Evolutionary conservation across 2,329 filamentous ascomycete genomes (phyloP).

Genomic region (Neofusicoccum umdonicola): DNA sequence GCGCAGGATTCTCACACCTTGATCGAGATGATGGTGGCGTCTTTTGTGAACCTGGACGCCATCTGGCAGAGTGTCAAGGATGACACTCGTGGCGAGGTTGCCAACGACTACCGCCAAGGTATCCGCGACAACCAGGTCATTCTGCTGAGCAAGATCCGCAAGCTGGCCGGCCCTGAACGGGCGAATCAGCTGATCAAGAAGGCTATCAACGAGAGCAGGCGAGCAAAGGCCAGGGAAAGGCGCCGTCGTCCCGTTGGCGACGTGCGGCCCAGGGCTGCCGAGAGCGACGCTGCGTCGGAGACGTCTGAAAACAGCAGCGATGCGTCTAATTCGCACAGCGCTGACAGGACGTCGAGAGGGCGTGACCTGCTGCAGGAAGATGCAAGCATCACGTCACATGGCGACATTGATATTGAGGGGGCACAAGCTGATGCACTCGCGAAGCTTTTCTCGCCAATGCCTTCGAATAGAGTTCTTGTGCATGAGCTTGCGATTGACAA

Average conservation of each 20-base stretch:
- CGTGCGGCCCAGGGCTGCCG: slow-evolving; percentile 66
- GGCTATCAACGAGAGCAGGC: slow-evolving; percentile 70
- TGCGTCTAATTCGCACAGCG: slow-evolving; percentile 26
- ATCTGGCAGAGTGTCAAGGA: slow-evolving; percentile 83
- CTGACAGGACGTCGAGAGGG: neutral
- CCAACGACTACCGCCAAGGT: slow-evolving; percentile 73
- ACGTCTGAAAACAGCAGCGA: slow-evolving; percentile 10
- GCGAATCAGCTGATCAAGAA: slow-evolving; percentile 72
- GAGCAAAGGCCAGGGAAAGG: slow-evolving; percentile 48
- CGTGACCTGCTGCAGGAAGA: slow-evolving; percentile 53
- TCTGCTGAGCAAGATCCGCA: slow-evolving; percentile 76
- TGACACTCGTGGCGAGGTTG: slow-evolving; percentile 68
- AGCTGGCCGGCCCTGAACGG: slow-evolving; percentile 67
- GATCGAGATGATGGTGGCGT: slow-evolving; percentile 80
- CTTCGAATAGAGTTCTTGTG: slow-evolving; percentile 70
- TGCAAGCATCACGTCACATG: slow-evolving; percentile 39
- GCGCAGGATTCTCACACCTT: slow-evolving; percentile 74
- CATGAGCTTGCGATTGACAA: slow-evolving; percentile 79
- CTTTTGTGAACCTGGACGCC: slow-evolving; percentile 79
- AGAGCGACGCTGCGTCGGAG: slow-evolving; percentile 46
- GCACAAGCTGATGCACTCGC: slow-evolving; percentile 45
- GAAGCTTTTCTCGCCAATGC: slow-evolving; percentile 60
- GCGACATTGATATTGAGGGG: slow-evolving; percentile 21
- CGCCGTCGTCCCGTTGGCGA: slow-evolving; percentile 68
- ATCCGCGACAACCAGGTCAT: slow-evolving; percentile 79